These are phyloP conservation scores for Starmerella khaoyaiensis DNA, from an alignment of 805 yeast species.

Conservation along the genomic window DNA sequence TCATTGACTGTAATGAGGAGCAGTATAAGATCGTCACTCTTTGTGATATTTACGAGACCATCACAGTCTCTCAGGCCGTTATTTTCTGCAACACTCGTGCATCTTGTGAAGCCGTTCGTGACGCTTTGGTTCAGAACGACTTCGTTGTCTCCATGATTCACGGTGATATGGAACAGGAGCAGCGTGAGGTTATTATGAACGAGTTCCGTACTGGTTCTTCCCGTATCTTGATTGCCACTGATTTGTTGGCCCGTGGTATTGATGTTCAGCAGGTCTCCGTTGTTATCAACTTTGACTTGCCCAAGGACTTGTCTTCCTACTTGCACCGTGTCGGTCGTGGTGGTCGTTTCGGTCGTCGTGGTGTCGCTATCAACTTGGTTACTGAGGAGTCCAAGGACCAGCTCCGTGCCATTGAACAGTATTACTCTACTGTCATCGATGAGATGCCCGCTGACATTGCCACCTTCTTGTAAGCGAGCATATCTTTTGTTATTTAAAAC, in stretches of 20 bases:
- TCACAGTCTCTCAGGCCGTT: conserved; percentile 93
- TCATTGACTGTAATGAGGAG: conserved; percentile 81
- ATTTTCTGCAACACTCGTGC: conserved; percentile 93
- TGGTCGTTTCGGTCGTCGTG: conserved; percentile 97
- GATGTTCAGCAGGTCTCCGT: conserved; percentile 95
- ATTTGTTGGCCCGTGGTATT: conserved; percentile 94
- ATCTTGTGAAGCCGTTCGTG: conserved; percentile 82
- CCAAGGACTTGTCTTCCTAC: conserved; percentile 81
- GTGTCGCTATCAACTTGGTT: conserved; percentile 90
- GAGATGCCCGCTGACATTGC: conserved; percentile 68
- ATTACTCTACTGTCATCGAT: conserved; percentile 76
- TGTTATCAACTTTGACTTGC: conserved; percentile 88
- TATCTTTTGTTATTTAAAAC: too few relatives aligned
- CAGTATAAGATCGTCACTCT: conserved; percentile 89
- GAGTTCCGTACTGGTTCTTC: conserved; percentile 93
- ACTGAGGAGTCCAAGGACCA: conserved; percentile 63
- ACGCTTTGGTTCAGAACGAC: conserved; percentile 58
- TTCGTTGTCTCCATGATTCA: conserved; percentile 93
- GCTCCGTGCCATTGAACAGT: conserved; percentile 77
- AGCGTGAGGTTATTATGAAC: conserved; percentile 87
- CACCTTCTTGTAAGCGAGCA: conserved; percentile 22
- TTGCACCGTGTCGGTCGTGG: conserved; percentile 97
- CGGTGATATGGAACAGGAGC: conserved; percentile 89
- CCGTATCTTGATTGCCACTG: conserved; percentile 84
- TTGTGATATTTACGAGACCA: conserved; percentile 87